These are phyloP conservation scores for Tylopilus rubrobrunneus DNA, from an alignment of 768 basidiomycete species.

Conservation along the genomic window DNA sequence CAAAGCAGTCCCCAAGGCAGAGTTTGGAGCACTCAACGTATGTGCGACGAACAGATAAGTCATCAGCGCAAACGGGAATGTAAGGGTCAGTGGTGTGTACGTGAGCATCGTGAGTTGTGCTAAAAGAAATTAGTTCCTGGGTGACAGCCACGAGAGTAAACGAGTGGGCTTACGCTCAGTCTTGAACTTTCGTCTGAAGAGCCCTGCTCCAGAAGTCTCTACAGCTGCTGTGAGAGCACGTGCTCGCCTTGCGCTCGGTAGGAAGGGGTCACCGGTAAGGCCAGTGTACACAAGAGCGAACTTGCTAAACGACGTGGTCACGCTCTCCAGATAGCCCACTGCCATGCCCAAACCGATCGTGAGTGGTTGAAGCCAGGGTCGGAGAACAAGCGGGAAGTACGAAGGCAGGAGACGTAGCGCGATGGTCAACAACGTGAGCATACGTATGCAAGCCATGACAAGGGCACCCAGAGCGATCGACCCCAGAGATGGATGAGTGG, in stretches of 20 bases:
- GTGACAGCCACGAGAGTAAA: background rate
- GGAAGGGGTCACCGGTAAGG: constrained; percentile 70
- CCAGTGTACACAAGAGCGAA: constrained; percentile 73
- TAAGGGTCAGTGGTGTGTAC: constrained; percentile 69
- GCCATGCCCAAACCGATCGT: constrained; percentile 35
- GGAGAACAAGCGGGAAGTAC: constrained; percentile 44
- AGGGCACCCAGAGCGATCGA: constrained; percentile 74
- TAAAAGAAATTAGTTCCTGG: constrained; percentile 23
- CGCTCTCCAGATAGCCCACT: constrained; percentile 41
- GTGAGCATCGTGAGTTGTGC: constrained; percentile 69
- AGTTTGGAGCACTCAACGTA: constrained; percentile 61
- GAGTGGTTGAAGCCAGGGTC: constrained; percentile 41
- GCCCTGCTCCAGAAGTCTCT: constrained; percentile 41
- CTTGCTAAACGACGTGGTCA: constrained; percentile 52
- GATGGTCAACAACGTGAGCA: constrained; percentile 47
- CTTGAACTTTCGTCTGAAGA: constrained; percentile 46
- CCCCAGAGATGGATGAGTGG: constrained; percentile 79
- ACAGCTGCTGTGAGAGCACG: constrained; percentile 54
- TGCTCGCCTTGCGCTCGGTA: constrained; percentile 52
- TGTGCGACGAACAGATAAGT: constrained; percentile 91
- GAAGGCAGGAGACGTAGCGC: constrained; percentile 53
- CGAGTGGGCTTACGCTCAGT: constrained; percentile 49
- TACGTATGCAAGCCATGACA: constrained; percentile 66
- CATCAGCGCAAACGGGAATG: constrained; percentile 74
- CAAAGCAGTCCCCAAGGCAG: constrained; percentile 72